A percentile compares a stretch with the other conserved stretches of the same genome.
Evolutionary conservation across 768 basidiomycete genomes (phyloP).

Genomic region (Auricularia auricula-judae): DNA sequence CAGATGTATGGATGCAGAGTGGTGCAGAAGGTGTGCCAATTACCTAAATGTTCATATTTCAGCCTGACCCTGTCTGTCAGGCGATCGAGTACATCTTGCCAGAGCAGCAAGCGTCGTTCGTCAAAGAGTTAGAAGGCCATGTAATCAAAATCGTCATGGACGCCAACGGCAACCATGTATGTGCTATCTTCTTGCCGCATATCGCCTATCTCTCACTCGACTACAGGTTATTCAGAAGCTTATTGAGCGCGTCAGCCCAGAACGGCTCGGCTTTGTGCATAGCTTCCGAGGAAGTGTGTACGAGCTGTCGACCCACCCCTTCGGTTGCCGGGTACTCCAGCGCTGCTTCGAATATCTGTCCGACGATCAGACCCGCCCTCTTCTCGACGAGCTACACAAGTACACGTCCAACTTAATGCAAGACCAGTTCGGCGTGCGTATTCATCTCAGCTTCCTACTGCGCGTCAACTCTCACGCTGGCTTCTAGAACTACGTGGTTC

Average conservation of each 20-base stretch:
- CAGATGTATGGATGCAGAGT: conserved; percentile 98
- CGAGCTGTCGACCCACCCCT: conserved; percentile 77
- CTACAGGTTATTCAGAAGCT: conserved; percentile 77
- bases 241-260: conserved; percentile 67
- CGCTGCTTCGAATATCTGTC: conserved; percentile 82
- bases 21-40: conserved; percentile 64
- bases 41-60: neutral
- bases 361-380: conserved; percentile 47
- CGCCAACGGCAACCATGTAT: conserved; percentile 88
- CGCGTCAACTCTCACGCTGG: neutral
- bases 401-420: conserved; percentile 66
- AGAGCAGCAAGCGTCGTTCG: conserved; percentile 66
- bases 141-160: conserved; percentile 83
- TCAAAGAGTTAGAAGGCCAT: conserved; percentile 68
- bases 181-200: conserved; percentile 12
- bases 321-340: conserved; percentile 91
- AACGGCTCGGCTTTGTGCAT: conserved; percentile 64
- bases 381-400: conserved; percentile 76
- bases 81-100: conserved; percentile 73
- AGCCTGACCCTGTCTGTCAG: conserved; percentile 25
- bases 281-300: conserved; percentile 69
- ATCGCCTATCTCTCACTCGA: neutral
- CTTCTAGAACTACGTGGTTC: conserved; percentile 86
- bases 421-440: conserved; percentile 79
- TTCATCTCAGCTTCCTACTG: neutral